Evolutionary conservation across 2,329 filamentous ascomycete genomes (phyloP), one percentile per base, ranked within the genome.

Genomic region (Penicillium sp.): DNA sequence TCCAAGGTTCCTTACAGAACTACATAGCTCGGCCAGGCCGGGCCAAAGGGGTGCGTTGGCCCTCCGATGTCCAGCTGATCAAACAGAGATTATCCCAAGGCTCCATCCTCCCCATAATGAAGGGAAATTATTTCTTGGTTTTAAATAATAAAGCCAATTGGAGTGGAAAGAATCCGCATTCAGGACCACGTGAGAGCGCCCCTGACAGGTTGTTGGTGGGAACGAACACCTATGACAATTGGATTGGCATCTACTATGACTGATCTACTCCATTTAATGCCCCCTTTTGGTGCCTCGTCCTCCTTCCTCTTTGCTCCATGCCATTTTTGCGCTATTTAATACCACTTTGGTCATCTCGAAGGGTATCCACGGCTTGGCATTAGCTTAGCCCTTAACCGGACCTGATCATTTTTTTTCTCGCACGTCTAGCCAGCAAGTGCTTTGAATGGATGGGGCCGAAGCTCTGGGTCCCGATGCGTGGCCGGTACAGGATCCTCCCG

Each of bases 401-500:
- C 9, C n/a, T 48, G 19, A 11, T 35, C 19, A 39, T 50, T 41
- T 39, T 33, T 19, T 33, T 19, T 6, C 27, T 48, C 22, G 14
- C 33, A 51, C 21, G 48, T 27, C 48, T 43, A 24, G 33, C 21
- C 31, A 49, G 5, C 26, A 49, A 37, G 33, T 22, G 21, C 19
- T 39, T 37, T 49, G 29, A 24, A 37, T 35, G 27, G 29, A 50
- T 43, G 52, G 55, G 41, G 52, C 60, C 58, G 54, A 60, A 41
- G 54, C 29, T 7, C 46, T 58, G 58, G 58, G 52, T 56, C 55
- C 60, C 56, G 60, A 61, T 41, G 29, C 26, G 57, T 51, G 52
- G 52, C 58, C 58, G 62, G 50, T 54, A 37, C 48, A 63, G 57
- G 60, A 62, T 63, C 67, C 64, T 63, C 63, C 65, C 64, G 66